Evolutionary conservation across 2,329 filamentous ascomycete species (phyloP).

Genomic region (Talaromyces sp.): DNA sequence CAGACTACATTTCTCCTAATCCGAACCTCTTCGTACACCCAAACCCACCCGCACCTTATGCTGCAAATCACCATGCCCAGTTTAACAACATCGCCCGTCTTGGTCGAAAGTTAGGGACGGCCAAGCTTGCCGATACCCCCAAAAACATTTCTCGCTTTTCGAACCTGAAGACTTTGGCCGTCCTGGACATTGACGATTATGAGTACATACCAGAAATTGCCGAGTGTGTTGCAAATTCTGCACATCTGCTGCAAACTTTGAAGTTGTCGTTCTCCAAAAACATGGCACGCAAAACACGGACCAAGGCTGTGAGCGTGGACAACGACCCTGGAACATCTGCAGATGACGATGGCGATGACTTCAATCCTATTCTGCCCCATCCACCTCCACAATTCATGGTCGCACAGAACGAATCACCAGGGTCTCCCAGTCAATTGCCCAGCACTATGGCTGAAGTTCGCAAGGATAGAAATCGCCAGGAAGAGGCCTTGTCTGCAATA

Average conservation of each 20-base stretch:
- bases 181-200: conserved; percentile 58
- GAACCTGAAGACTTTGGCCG: conserved; percentile 47
- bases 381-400: conserved; percentile 3
- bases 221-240: conserved; percentile 50
- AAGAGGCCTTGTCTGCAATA: conserved; percentile 15
- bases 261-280: conserved; percentile 55
- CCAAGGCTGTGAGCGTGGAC: conserved; percentile 26
- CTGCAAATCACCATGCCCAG: conserved; percentile 1
- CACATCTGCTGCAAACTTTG: conserved; percentile 50
- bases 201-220: conserved; percentile 54
- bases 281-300: conserved; percentile 46
- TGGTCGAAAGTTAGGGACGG: neutral
- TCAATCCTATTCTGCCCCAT: conserved; percentile 2
- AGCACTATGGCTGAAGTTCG: conserved; percentile 11
- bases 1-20: conserved; percentile 6
- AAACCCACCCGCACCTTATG: neutral
- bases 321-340: conserved; percentile 42
- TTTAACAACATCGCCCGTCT: neutral
- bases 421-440: conserved; percentile 9
- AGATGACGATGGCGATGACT: conserved; percentile 39
- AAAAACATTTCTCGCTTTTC: conserved; percentile 55
- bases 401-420: neutral
- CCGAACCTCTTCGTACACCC: neutral
- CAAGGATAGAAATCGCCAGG: conserved; percentile 15
- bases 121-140: conserved; percentile 31